Base-by-base conservation (phyloP, 176 grass and related monocot genomes). In the Bolboschoenus planiculmis region DNA sequence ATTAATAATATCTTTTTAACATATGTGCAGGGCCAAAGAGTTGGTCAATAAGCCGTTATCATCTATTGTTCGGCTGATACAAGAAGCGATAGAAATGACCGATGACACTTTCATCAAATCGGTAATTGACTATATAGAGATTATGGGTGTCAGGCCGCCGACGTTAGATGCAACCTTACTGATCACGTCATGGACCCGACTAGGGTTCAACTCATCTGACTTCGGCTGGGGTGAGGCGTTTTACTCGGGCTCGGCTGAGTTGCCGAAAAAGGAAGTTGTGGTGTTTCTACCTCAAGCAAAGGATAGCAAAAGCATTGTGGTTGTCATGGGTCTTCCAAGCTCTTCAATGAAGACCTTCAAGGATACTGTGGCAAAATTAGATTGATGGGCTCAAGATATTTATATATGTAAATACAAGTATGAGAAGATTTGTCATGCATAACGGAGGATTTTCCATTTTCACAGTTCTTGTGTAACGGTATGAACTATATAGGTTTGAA, bases 271-370 rank as follows among this genome's bases (percentile, higher is more conserved):
- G 9, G 87, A 90, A 62, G 75, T 87, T 67, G 90, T 72, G 1
- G 63, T 90, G 53, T 76, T 92, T 23, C 75, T 83, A 53, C 83
- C 72, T 3, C 71, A 80, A 77, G 6, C 29, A 35, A 82, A 54
- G 20, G 87, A 83, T 35, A 67, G 26, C 56, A 78, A 87, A 60
- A 86, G 79, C 72, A 86, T 20, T 5, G 79, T 62, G 20, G 72
- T 89, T 26, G 44, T 88, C 1, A 31, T 87, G 27, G 87, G 91
- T 33, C 35, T 92, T 83, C 91, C 91, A 5, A 30, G 1, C 13
- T 66, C 88, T 2, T 89, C 82, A n/a, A 84, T 92, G 88, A 83
- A 83, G 43, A 53, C 34, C 1, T 92, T 92, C 83, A 40, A 92
- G 18, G 73, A 90, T 15, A 80, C 76, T 48, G 61, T 92, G 11